Percentiles rank a stretch among this genome's conserved stretches.
These are phyloP conservation scores for Claviceps maximensis DNA, from an alignment of 2,329 filamentous ascomycete genomes.

Conservation along the genomic window DNA sequence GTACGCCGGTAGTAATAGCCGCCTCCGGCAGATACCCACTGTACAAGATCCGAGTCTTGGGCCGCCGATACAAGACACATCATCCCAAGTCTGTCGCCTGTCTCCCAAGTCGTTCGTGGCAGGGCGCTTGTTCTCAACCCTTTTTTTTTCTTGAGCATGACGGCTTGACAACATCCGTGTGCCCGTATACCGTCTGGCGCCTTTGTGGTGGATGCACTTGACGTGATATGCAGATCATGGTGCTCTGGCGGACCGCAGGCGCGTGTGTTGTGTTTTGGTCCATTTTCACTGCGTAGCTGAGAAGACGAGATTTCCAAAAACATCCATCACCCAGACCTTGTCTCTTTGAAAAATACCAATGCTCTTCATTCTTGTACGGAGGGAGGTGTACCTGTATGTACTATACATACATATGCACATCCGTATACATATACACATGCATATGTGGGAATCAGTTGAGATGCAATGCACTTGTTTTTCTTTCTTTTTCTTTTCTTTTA, in stretches of 20 bases:
- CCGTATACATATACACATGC: too few species aligned
- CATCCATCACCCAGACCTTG: not conserved
- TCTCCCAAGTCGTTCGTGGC: not conserved
- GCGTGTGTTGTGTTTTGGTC: not conserved
- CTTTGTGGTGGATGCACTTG: too few species aligned
- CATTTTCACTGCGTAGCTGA: too few species aligned
- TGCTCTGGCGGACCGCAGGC: not conserved
- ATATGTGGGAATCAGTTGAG: not conserved
- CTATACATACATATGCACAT: too few species aligned
- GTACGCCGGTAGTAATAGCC: too few species aligned
- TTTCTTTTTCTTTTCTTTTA: not conserved
- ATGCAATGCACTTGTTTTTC: not conserved
- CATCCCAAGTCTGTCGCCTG: not conserved
- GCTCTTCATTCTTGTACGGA: too few species aligned
- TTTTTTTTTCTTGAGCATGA: too few species aligned
- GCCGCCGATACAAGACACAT: not conserved
- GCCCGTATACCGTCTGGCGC: too few species aligned
- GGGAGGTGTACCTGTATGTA: too few species aligned
- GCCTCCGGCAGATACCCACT: too few species aligned
- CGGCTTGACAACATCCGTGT: not conserved
- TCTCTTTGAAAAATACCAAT: not conserved
- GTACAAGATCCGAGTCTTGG: too few species aligned
- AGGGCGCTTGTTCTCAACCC: not conserved
- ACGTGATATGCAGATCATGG: not conserved
- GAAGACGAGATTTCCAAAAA: too few species aligned